Evolutionary conservation across 768 basidiomycete genomes (phyloP).

Genomic region (Auriscalpium orientale): DNA sequence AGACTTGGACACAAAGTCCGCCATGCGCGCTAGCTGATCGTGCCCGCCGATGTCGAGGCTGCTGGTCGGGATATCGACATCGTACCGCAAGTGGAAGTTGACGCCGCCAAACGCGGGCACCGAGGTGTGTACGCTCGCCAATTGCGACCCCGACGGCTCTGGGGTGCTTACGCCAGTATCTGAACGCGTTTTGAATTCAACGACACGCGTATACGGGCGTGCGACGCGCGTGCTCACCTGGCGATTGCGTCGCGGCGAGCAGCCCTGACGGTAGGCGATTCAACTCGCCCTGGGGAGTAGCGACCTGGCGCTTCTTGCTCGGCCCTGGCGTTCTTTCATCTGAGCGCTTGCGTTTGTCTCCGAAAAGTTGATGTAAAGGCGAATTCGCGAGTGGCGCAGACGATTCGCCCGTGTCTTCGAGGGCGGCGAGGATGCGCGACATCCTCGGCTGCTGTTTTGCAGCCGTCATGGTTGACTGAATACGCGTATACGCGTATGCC

Average conservation of each 20-base stretch:
- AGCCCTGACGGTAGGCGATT: conserved; percentile 7
- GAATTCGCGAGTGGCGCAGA: background rate
- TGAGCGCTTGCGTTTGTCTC: conserved; percentile 8
- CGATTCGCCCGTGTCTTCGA: background rate
- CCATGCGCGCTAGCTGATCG: conserved; percentile 53
- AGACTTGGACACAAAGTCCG: conserved; percentile 52
- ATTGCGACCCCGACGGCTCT: background rate
- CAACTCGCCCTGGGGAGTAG: background rate
- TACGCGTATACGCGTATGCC: too few species aligned
- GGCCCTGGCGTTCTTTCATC: background rate
- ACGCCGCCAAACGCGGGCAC: background rate
- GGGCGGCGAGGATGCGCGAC: conserved; percentile 14
- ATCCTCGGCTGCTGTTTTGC: conserved; percentile 1
- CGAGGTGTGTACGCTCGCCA: background rate
- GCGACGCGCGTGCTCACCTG: background rate
- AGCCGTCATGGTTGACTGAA: too few species aligned
- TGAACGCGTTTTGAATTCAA: background rate
- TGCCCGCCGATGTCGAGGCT: conserved; percentile 50
- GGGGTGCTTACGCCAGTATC: conserved; percentile 3
- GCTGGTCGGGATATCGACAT: conserved; percentile 39
- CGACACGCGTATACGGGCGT: too few species aligned
- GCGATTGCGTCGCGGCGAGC: conserved; percentile 7
- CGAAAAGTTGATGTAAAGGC: background rate
- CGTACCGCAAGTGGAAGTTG: conserved; percentile 42
- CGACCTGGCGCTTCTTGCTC: conserved; percentile 7